Base-by-base conservation (phyloP, 371 early-diverging fungal genomes). In the Parasitella parasitica region DNA sequence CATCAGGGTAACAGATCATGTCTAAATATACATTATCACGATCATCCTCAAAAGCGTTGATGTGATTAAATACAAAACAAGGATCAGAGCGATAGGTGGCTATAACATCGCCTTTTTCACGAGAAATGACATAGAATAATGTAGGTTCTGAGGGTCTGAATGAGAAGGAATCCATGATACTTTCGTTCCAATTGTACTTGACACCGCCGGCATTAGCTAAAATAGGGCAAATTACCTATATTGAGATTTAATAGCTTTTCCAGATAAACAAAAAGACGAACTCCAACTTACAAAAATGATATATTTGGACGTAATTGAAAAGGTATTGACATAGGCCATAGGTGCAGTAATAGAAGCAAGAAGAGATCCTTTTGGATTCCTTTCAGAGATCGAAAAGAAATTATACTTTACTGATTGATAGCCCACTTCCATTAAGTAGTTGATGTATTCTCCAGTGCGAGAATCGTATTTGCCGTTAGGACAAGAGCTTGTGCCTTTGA, bases 381-480 rank as follows among this genome's bases (percentile, higher is more conserved):
- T 70, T 54, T 83, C 83, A 39, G 81, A 76, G 46, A 86, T 71
- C 0, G 88, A 78, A 56, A 91, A 84, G 61, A 90, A 85, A 43
- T 84, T 73, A 66, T 88, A 91, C 30, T 78, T 73, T 0, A 88
- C 82, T 4, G 84, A 75, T 36, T 85, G 78, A 71, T 83, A 82
- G 13, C 87, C 89, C n/a, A 88, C 76, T 41, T 87, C 89, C 84
- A 88, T 80, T 15, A 83, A 73, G 57, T 88, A 88, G 54, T 87
- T 85, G 71, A 90, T 85, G 63, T 88, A 81, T 77, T 91, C 90
- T 57, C 89, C 85, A 8, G 89, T 86, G 22, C 73, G 67, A 15
- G 79, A 63, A 72, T 93, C 93, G 53, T 75, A 80, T 68, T 83
- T 83, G 26, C 87, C 80, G 57, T 90, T 88, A n/a, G 92, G 88